These are phyloP conservation scores for Scedosporium minutisporum DNA, from an alignment of 2,329 filamentous ascomycete species.

Conservation along the genomic window DNA sequence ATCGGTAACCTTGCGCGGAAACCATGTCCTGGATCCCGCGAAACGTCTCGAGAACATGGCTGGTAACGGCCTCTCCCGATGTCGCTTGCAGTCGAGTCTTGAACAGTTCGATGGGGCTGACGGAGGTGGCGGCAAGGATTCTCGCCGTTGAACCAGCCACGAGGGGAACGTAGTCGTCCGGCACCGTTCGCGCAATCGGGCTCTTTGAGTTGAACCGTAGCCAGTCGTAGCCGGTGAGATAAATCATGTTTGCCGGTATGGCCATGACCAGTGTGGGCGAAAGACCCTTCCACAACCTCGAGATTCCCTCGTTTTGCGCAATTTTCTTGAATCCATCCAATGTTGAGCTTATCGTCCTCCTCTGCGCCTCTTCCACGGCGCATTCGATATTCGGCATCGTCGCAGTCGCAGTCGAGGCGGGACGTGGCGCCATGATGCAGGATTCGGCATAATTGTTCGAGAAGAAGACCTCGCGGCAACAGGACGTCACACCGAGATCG, in stretches of 20 bases:
- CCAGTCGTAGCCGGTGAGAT: conserved; percentile 98
- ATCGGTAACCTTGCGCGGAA: conserved; percentile 60
- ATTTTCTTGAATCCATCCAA: conserved; percentile 91
- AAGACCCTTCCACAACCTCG: conserved; percentile 82
- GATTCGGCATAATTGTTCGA: conserved; percentile 74
- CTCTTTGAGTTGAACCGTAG: conserved; percentile 64
- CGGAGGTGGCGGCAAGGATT: conserved; percentile 68
- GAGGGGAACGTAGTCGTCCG: conserved; percentile 68
- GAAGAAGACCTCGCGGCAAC: conserved; percentile 96
- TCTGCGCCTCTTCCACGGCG: conserved; percentile 78
- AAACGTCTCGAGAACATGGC: conserved; percentile 72
- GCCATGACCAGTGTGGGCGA: conserved; percentile 94
- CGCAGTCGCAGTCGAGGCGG: conserved; percentile 31
- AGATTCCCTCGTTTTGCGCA: conserved; percentile 78
- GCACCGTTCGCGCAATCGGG: conserved; percentile 54
- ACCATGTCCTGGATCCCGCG: conserved; percentile 73
- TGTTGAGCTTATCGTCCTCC: conserved; percentile 78
- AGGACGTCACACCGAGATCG: conserved; percentile 84
- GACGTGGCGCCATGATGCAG: conserved; percentile 62
- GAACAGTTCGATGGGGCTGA: conserved; percentile 90
- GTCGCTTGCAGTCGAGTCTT: conserved; percentile 84
- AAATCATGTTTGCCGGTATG: conserved; percentile 92
- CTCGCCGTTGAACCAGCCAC: conserved; percentile 71
- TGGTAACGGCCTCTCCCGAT: conserved; percentile 43
- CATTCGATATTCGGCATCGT: conserved; percentile 51